Evolutionary conservation across 2,329 filamentous ascomycete species (phyloP).

Genomic region (Clonostachys chloroleuca): DNA sequence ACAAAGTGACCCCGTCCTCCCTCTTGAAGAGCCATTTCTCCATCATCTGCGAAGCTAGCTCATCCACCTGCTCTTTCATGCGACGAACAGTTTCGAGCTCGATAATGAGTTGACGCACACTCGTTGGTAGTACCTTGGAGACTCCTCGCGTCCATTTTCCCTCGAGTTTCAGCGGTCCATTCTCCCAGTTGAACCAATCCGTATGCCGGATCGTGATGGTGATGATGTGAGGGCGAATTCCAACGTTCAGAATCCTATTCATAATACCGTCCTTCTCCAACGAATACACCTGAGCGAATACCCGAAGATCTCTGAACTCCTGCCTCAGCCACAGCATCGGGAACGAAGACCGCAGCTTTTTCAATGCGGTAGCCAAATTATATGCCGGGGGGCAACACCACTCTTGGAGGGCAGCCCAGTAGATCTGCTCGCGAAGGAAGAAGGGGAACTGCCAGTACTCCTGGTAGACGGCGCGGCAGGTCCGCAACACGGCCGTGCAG

Average conservation of each 20-base stretch:
- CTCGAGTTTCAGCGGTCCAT: conserved; percentile 25
- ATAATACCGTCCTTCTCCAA: conserved; percentile 22
- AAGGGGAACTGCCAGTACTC: conserved; percentile 38
- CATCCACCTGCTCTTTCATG: conserved; percentile 36
- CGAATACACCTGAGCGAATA: conserved; percentile 36
- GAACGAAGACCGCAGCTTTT: too few species aligned
- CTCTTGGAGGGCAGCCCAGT: conserved; percentile 22
- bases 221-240: conserved; percentile 25
- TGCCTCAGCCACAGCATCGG: too few species aligned
- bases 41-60: conserved; percentile 28
- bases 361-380: too few species aligned
- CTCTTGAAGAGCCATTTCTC: conserved; percentile 22
- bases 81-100: conserved; percentile 42
- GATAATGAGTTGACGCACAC: conserved; percentile 31
- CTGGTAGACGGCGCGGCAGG: conserved; percentile 33
- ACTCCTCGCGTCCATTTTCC: conserved; percentile 25
- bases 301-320: conserved; percentile 20
- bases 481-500: conserved; percentile 29
- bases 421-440: conserved; percentile 26
- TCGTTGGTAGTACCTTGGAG: conserved; percentile 14
- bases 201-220: conserved; percentile 42
- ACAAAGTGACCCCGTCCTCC: too few species aligned
- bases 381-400: conserved; percentile 22
- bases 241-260: conserved; percentile 12
- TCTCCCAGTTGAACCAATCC: conserved; percentile 43